Conservation (phyloP, 106 monocot species). For the Amphibolis antarctica region DNA sequence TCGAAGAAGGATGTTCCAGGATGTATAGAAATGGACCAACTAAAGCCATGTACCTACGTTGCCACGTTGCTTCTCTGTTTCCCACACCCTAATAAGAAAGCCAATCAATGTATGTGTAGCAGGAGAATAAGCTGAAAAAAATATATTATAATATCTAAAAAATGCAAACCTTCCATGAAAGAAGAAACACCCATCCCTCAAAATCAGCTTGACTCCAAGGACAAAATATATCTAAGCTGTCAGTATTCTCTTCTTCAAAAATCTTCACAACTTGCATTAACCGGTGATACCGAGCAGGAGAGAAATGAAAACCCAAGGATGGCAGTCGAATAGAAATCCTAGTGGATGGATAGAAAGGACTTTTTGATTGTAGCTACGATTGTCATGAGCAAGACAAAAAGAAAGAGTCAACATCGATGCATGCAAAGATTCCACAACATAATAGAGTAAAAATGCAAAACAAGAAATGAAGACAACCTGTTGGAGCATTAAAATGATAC, state of each 20-base stretch:
- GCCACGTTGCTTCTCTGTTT: constrained; percentile 94
- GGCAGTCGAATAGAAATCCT: constrained; percentile 74
- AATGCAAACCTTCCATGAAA: constrained; percentile 84
- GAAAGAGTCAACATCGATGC: neutral
- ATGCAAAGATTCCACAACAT: neutral
- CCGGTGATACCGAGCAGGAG: constrained; percentile 93
- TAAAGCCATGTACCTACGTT: constrained; percentile 68
- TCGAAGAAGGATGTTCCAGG: constrained; percentile 64
- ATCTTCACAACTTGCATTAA: constrained; percentile 76
- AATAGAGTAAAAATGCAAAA: neutral
- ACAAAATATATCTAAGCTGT: constrained; percentile 17
- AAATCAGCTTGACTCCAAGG: constrained; percentile 83
- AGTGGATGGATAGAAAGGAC: constrained; percentile 60
- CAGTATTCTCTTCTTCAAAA: constrained; percentile 45
- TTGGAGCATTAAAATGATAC: constrained; percentile 59
- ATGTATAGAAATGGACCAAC: constrained; percentile 90
- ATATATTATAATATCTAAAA: constrained; percentile 4
- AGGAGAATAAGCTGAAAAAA: neutral
- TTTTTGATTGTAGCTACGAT: constrained; percentile 59
- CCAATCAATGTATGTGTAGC: neutral
- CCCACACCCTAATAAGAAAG: constrained; percentile 66
- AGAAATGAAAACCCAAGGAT: constrained; percentile 85
- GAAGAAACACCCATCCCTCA: constrained; percentile 84
- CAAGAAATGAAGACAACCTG: constrained; percentile 40
- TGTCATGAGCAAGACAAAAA: neutral